Evolutionary conservation across 371 early-diverging fungal genomes (phyloP).

Genomic region (Nematocida major): DNA sequence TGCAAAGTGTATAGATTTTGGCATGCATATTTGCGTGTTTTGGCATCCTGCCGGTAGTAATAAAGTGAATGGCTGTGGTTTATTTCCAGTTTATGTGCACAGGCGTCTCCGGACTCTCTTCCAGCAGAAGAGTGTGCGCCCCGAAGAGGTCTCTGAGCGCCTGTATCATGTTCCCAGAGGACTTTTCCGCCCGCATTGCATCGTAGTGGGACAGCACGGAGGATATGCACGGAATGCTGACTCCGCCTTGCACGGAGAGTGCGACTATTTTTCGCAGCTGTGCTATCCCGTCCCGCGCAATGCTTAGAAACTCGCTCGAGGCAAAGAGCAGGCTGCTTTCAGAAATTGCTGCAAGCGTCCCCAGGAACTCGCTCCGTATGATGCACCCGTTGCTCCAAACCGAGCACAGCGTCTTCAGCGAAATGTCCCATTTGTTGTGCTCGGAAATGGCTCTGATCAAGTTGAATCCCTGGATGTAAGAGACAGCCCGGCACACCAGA

Average conservation of each 20-base stretch:
- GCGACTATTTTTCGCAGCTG: constrained; percentile 75
- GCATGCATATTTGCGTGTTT: not conserved
- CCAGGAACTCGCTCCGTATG: constrained; percentile 68
- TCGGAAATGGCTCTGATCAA: constrained; percentile 84
- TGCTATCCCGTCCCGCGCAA: constrained; percentile 82
- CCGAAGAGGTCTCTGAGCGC: constrained; percentile 94
- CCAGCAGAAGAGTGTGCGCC: constrained; percentile 71
- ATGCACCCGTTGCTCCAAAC: constrained; percentile 99
- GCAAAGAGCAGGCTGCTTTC: not conserved
- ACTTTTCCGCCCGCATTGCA: constrained; percentile 75
- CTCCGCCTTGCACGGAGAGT: constrained; percentile 73
- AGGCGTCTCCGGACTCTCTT: constrained; percentile 34
- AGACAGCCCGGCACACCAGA: constrained; percentile 87
- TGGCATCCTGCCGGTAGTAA: not conserved
- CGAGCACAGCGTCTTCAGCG: constrained; percentile 82
- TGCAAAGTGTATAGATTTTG: not conserved
- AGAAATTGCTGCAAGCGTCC: constrained; percentile 16
- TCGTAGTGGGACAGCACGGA: constrained; percentile 78
- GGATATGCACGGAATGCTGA: constrained; percentile 80
- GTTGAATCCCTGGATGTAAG: constrained; percentile 97
- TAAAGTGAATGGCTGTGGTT: not conserved
- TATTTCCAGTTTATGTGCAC: constrained; percentile 59
- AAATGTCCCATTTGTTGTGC: constrained; percentile 81
- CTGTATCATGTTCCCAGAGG: constrained; percentile 90
- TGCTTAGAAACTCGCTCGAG: constrained; percentile 74